A percentile compares a stretch with the other conserved stretches of the same genome.
These are phyloP conservation scores for Phytopythium litorale DNA, from an alignment of 352 stramenopile species.

Conservation along the genomic window DNA sequence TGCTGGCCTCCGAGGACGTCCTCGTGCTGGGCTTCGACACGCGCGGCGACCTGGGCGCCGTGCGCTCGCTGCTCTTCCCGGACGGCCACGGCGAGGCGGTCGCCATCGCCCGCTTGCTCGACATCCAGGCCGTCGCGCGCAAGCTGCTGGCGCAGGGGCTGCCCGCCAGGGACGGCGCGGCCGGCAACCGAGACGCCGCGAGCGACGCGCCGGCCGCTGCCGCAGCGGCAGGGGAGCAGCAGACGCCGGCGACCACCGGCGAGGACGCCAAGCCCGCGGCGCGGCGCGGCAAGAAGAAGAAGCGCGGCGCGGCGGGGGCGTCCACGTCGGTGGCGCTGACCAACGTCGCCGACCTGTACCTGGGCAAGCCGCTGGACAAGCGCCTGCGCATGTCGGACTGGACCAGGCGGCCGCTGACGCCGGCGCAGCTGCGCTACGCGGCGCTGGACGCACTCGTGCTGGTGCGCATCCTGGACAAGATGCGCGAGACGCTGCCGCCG, in stretches of 20 bases:
- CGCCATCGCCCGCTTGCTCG: constrained; percentile 46
- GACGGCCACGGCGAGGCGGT: constrained; percentile 1
- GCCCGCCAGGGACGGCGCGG: constrained; percentile 3
- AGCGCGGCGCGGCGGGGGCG: constrained; percentile 13
- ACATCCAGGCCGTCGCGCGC: constrained; percentile 44
- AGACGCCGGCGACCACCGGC: constrained; percentile 1
- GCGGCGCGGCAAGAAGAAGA: constrained; percentile 14
- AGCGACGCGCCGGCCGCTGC: no score
- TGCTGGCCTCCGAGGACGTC: constrained; percentile 48
- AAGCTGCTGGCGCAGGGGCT: constrained; percentile 23
- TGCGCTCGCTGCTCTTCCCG: constrained; percentile 40
- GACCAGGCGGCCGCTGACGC: constrained; percentile 62
- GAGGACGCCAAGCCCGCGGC: constrained; percentile 2
- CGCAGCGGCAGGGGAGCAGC: constrained; percentile 5
- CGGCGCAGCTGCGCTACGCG: constrained; percentile 63
- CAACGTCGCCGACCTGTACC: constrained; percentile 41
- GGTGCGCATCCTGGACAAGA: constrained; percentile 50
- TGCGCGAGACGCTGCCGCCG: constrained; percentile 32
- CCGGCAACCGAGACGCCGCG: constrained; percentile 1
- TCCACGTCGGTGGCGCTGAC: constrained; percentile 41
- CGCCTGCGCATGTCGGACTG: constrained; percentile 71
- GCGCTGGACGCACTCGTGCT: constrained; percentile 70
- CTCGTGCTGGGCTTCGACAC: constrained; percentile 75
- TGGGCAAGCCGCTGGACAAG: constrained; percentile 71
- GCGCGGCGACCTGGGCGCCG: constrained; percentile 52